Evolutionary conservation across 2,329 filamentous ascomycete species (phyloP).

Genomic region (Rhynchosporium secalis): DNA sequence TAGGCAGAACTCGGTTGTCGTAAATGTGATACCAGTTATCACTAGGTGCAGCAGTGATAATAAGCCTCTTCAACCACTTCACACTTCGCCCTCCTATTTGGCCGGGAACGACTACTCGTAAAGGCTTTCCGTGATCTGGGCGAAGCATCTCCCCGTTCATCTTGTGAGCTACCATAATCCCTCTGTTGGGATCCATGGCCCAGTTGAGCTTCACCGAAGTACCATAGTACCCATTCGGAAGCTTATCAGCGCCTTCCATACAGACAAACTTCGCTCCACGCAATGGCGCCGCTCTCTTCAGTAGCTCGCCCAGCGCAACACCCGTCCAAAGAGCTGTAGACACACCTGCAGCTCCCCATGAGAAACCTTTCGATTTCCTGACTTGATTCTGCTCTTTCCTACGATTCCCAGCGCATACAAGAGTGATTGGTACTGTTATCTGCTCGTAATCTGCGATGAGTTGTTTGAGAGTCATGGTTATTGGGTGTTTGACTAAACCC

Average conservation of each 20-base stretch:
- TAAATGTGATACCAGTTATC: slow-evolving; percentile 96
- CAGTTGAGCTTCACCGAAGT: slow-evolving; percentile 87
- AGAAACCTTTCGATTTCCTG: slow-evolving; percentile 89
- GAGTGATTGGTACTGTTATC: slow-evolving; percentile 80
- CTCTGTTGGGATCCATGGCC: slow-evolving; percentile 79
- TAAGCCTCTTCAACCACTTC: slow-evolving; percentile 85
- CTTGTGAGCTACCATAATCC: slow-evolving; percentile 82
- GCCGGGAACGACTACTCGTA: slow-evolving; percentile 81
- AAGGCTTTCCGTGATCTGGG: slow-evolving; percentile 83
- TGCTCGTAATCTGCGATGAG: slow-evolving; percentile 75
- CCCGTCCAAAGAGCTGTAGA: slow-evolving; percentile 90
- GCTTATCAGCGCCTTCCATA: slow-evolving; percentile 85
- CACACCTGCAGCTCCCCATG: slow-evolving; percentile 85
- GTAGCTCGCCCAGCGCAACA: slow-evolving; percentile 69
- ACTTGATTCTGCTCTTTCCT: slow-evolving; percentile 92
- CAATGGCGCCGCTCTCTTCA: slow-evolving; percentile 66
- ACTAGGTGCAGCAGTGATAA: slow-evolving; percentile 75
- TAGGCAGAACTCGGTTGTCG: slow-evolving; percentile 87
- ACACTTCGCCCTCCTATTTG: slow-evolving; percentile 92
- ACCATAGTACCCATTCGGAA: slow-evolving; percentile 87
- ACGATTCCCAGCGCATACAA: slow-evolving; percentile 89
- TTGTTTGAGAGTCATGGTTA: slow-evolving; percentile 70
- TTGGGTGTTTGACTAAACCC: slow-evolving; percentile 76
- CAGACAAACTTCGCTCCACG: slow-evolving; percentile 78
- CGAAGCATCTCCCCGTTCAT: slow-evolving; percentile 85